Evolutionary conservation across 352 stramenopile genomes (phyloP).

Genomic region (Globisporangium nagaii): DNA sequence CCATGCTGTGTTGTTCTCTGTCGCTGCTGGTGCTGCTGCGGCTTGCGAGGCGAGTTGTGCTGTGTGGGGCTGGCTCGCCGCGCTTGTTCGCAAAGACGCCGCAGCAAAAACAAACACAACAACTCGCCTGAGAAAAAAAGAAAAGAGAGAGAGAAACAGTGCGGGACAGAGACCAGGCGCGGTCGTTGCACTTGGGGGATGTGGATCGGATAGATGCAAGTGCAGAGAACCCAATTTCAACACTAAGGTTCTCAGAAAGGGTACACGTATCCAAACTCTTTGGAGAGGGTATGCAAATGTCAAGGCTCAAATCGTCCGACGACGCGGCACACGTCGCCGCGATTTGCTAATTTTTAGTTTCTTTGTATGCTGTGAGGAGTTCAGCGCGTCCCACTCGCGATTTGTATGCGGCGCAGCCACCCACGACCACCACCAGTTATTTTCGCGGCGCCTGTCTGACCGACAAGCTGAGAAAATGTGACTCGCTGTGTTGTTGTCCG

Average conservation of each 20-base stretch:
- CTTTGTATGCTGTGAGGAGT: too few relatives aligned
- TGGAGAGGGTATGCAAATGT: background rate
- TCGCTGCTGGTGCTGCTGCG: too few relatives aligned
- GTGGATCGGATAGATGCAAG: background rate
- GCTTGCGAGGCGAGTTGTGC: too few relatives aligned
- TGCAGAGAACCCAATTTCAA: background rate
- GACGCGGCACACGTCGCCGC: background rate
- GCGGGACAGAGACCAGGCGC: background rate
- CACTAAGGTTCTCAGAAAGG: background rate
- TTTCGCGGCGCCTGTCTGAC: too few relatives aligned
- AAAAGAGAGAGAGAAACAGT: background rate
- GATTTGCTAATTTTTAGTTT: constrained; percentile 1
- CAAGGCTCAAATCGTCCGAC: background rate
- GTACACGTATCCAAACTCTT: background rate
- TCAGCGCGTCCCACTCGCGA: too few relatives aligned
- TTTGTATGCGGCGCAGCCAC: too few relatives aligned
- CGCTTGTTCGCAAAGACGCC: constrained; percentile 7
- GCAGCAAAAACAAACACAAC: too few relatives aligned
- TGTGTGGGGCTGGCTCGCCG: background rate
- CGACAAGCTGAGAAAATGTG: too few relatives aligned
- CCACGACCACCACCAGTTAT: too few relatives aligned
- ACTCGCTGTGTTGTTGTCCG: too few relatives aligned
- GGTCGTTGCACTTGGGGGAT: background rate
- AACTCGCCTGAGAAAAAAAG: constrained; percentile 2
- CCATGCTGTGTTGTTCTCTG: background rate